Evolutionary conservation across 1,284 basidiomycete genomes (phyloP).

Genomic region (Austropuccinia psidii): DNA sequence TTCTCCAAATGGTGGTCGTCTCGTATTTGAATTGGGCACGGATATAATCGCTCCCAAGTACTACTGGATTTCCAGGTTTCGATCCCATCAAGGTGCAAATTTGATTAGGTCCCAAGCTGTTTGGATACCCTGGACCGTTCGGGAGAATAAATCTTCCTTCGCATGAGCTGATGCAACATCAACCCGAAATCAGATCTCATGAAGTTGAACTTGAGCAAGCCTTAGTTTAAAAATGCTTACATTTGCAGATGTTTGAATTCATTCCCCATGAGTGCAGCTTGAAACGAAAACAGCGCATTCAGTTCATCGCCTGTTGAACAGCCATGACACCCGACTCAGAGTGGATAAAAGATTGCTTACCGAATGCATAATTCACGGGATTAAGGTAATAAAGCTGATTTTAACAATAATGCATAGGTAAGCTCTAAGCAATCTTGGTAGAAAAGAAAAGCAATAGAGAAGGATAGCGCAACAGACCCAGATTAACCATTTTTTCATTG

Average conservation of each 20-base stretch:
- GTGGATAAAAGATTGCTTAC: not conserved
- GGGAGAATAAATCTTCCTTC: constrained; percentile 45
- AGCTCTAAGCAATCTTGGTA: not conserved
- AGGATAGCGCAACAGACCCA: constrained; percentile 55
- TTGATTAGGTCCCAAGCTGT: constrained; percentile 42
- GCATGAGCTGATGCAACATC: constrained; percentile 38
- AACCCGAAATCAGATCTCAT: not conserved
- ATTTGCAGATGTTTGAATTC: constrained; percentile 62
- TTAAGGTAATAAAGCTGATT: constrained; percentile 55
- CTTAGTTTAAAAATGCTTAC: constrained; percentile 35
- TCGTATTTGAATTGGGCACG: constrained; percentile 53
- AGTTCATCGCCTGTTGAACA: not conserved
- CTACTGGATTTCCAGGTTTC: constrained; percentile 44
- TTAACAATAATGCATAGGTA: not conserved
- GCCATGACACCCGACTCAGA: too few relatives aligned
- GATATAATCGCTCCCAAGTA: constrained; percentile 53
- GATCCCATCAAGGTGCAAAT: constrained; percentile 52
- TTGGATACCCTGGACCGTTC: constrained; percentile 47
- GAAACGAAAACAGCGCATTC: constrained; percentile 43
- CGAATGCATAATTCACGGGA: constrained; percentile 58
- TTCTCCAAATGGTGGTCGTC: constrained; percentile 18
- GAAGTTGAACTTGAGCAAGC: constrained; percentile 37
- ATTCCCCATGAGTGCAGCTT: constrained; percentile 71
- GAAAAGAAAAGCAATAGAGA: not conserved
- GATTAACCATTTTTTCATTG: constrained; percentile 81